phyloP scores from a whole-genome alignment of 176 grass and related monocot species.

The Hordeum marinum region DNA sequence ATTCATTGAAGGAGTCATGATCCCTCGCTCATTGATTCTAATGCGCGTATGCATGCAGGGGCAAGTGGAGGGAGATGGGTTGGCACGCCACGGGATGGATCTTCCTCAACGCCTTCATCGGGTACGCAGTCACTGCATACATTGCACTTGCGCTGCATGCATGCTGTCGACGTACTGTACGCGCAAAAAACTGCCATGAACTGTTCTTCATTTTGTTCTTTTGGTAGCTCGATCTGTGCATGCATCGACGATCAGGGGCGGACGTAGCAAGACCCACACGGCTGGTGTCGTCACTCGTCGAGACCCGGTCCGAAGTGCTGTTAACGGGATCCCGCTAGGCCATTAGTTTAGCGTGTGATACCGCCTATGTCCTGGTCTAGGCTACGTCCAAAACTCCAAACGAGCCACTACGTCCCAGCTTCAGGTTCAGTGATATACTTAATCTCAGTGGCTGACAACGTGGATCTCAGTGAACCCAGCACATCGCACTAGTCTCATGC shows the following conservation, averaged over 20 bases:
- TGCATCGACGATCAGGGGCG: background rate
- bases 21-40: background rate
- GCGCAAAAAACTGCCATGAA: background rate
- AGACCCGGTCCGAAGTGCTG: background rate
- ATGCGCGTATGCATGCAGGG: background rate
- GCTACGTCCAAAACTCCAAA: background rate
- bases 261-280: background rate
- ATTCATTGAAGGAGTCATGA: background rate
- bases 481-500: no score
- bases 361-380: background rate
- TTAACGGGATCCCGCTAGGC: no score
- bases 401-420: background rate
- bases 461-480: no score
- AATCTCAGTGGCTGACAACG: no score
- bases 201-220: background rate
- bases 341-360: background rate
- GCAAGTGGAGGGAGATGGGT: slow-evolving; percentile 39
- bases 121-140: slow-evolving; percentile 18
- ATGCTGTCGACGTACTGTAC: background rate
- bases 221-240: background rate
- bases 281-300: no score
- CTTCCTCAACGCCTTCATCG: slow-evolving; percentile 55
- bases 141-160: no score
- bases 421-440: background rate
- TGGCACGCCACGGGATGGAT: slow-evolving; percentile 45